Base-by-base conservation (phyloP, 2,329 filamentous ascomycete genomes). In the Aspergillus versicolor region DNA sequence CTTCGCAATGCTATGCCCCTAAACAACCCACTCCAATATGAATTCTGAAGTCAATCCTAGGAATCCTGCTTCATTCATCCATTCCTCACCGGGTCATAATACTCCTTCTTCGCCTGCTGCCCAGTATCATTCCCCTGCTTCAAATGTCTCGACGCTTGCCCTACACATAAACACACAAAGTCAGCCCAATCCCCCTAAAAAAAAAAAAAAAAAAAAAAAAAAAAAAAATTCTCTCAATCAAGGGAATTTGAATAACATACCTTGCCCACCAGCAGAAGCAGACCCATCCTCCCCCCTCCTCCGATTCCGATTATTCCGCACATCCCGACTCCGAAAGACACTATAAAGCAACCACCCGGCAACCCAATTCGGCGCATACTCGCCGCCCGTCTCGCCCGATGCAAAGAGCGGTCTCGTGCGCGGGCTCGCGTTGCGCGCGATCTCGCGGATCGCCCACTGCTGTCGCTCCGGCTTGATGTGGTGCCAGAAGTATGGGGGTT, bases 311-410 rank as follows among this genome's bases (percentile, higher is more conserved):
- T 78, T 78, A 64, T 79, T 79, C 49, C 76, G 69, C 54, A 76
- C 73, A 67, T 79, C 76, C 52, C 76, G 65, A 19, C 76, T 77
- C n/a, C 76, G 74, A 65, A 79, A 79, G 27, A 79, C 76, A 58
- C 76, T 78, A 63, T 79, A 79, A 62, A 79, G 65, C 66, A 79
- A 67, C 76, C 76, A 79, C 15, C 75, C 72, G 0, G 76, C 73
- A 13, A 79, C 76, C 76, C 76, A 79, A 56, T 79, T 79, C 5
- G 76, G 76, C 7, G 73, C 75, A 57, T 78, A 75, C 63, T 79
- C 76, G 57, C 76, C 75, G 27, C 67, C 71, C 1, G 74, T 77
- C 19, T 63, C 66, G 21, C 76, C 76, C 5, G 66, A 70, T 43
- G 77, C 73, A 51, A 79, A 79, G 5, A 76, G 63, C 21, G 65